Evolutionary conservation across 2,329 filamentous ascomycete genomes (phyloP).

Genomic region (Pseudogymnoascus sp.): DNA sequence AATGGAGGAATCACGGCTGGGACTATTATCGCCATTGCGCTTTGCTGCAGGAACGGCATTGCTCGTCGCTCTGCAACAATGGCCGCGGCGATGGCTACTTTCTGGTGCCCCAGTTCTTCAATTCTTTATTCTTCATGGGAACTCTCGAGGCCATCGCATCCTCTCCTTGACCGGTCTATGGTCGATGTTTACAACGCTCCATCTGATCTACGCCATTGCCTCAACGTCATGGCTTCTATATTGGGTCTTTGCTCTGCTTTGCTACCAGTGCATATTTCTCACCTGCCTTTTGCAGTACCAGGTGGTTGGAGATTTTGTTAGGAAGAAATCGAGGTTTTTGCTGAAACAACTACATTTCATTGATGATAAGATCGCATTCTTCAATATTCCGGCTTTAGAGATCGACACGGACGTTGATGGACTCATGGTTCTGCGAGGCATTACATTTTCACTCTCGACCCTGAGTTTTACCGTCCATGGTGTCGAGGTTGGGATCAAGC

Average conservation of each 20-base stretch:
- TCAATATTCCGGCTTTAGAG: slow-evolving; percentile 38
- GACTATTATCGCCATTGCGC: background rate
- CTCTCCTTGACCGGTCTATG: slow-evolving; percentile 38
- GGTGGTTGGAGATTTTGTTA: slow-evolving; percentile 14
- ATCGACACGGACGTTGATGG: slow-evolving; percentile 47
- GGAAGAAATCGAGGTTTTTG: slow-evolving; percentile 30
- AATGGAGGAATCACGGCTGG: background rate
- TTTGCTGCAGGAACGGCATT: slow-evolving; percentile 10
- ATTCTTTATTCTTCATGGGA: slow-evolving; percentile 29
- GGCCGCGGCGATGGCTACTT: slow-evolving; percentile 32
- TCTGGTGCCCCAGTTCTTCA: slow-evolving; percentile 35
- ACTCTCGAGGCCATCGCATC: slow-evolving; percentile 30
- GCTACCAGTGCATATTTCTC: slow-evolving; percentile 36
- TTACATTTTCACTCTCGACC: slow-evolving; percentile 42
- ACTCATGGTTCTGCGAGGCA: slow-evolving; percentile 43
- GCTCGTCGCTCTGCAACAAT: slow-evolving; percentile 21
- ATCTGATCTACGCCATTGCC: slow-evolving; percentile 38
- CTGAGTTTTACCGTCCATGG: slow-evolving; percentile 44
- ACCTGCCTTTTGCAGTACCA: slow-evolving; percentile 40
- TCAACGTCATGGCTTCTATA: slow-evolving; percentile 46
- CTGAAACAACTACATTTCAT: slow-evolving; percentile 39
- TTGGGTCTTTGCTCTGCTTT: slow-evolving; percentile 33
- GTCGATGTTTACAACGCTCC: slow-evolving; percentile 38
- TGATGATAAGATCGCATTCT: slow-evolving; percentile 40
- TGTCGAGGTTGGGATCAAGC: slow-evolving; percentile 44